Percentiles rank a stretch among this genome's conserved stretches.
These are phyloP conservation scores for Sicyos edulis DNA, from an alignment of 306 rosid species.

Conservation along the genomic window DNA sequence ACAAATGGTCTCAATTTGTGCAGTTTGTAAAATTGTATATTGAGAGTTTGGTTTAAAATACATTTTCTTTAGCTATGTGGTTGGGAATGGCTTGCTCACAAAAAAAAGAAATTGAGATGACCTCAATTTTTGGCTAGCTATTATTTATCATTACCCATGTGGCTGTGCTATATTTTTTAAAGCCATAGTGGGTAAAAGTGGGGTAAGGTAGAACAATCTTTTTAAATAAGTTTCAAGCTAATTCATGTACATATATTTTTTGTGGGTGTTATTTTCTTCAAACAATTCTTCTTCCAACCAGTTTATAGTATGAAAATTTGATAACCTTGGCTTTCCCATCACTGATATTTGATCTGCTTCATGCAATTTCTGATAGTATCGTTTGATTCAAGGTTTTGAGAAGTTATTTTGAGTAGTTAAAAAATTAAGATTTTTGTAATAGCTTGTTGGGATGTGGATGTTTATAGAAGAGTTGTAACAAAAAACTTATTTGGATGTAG, in stretches of 20 bases:
- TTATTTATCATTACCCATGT: constrained; percentile 44
- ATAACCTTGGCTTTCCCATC: too few species aligned
- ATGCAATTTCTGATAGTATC: too few species aligned
- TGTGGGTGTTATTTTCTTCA: not conserved
- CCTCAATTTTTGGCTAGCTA: constrained; percentile 46
- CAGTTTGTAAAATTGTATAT: constrained; percentile 84
- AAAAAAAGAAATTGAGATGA: constrained; percentile 31
- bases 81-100: not conserved
- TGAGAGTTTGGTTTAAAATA: constrained; percentile 33
- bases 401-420: too few species aligned
- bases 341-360: too few species aligned
- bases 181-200: constrained; percentile 26
- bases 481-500: too few species aligned
- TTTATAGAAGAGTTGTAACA: too few species aligned
- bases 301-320: not conserved
- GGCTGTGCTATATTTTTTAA: constrained; percentile 68
- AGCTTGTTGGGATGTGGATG: too few species aligned
- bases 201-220: constrained; percentile 8
- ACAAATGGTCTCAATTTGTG: constrained; percentile 8
- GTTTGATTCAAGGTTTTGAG: too few species aligned
- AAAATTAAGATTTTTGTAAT: too few species aligned
- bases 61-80: constrained; percentile 6
- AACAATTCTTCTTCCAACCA: not conserved
- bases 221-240: constrained; percentile 12
- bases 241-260: constrained; percentile 18